phyloP scores from a whole-genome alignment of 306 rosid genomes.

The Arachis stenosperma region DNA sequence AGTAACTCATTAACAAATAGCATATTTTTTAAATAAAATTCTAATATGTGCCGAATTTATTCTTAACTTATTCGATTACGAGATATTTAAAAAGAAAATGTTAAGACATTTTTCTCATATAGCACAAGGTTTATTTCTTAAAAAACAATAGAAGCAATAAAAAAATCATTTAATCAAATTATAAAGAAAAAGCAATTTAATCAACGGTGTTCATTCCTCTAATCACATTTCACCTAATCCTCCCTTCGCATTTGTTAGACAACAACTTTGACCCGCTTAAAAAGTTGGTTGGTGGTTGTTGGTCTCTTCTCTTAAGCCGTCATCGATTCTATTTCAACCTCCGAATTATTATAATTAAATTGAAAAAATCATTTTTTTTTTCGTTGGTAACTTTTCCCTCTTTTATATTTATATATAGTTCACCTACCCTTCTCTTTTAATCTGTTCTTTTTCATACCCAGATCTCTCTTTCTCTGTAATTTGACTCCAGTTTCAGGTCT shows the following conservation, averaged over 20 bases:
- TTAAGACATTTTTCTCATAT: too few species aligned
- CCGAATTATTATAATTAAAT: background rate
- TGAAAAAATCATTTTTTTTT: background rate
- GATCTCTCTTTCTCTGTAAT: conserved; percentile 38
- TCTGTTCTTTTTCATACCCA: conserved; percentile 30
- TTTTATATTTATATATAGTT: background rate
- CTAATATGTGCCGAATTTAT: too few species aligned
- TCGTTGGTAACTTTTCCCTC: conserved; percentile 18
- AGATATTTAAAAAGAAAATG: too few species aligned
- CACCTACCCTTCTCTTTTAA: background rate
- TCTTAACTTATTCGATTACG: too few species aligned
- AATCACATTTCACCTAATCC: conserved; percentile 17
- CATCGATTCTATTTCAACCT: conserved; percentile 1
- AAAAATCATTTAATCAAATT: background rate
- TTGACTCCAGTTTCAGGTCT: conserved; percentile 51
- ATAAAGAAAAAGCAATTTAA: background rate
- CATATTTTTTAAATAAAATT: too few species aligned
- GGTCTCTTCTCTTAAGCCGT: background rate
- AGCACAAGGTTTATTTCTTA: too few species aligned
- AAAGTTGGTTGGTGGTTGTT: conserved; percentile 27
- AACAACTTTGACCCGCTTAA: conserved; percentile 24
- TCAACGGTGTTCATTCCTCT: conserved; percentile 29
- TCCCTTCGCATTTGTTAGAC: background rate
- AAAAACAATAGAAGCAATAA: background rate
- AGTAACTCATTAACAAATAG: too few species aligned